A percentile compares a stretch with the other conserved stretches of the same genome.
phyloP scores from a whole-genome alignment of 1,284 basidiomycete species.

The Golubevia pallescens region DNA sequence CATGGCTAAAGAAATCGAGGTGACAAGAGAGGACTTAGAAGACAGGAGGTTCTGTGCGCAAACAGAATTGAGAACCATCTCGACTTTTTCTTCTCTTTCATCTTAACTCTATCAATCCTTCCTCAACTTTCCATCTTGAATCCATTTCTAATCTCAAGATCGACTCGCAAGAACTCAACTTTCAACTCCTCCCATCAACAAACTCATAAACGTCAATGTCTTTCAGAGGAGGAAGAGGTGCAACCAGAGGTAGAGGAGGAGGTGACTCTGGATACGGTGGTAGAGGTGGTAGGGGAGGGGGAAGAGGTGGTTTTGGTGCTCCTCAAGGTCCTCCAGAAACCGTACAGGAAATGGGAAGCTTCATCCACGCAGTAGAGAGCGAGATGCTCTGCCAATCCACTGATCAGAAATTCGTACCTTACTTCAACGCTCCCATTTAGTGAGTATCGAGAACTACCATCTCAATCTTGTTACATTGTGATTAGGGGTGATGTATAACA shows the following conservation, averaged over 20 bases:
- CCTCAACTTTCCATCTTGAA: neutral
- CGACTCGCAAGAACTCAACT: no score
- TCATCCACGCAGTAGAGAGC: slow-evolving; percentile 61
- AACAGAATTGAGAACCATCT: neutral
- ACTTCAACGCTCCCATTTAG: slow-evolving; percentile 64
- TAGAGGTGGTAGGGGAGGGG: slow-evolving; percentile 35
- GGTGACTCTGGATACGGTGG: slow-evolving; percentile 44
- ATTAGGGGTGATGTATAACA: no score
- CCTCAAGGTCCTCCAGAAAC: slow-evolving; percentile 54
- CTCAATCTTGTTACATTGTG: no score
- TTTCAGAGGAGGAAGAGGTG: slow-evolving; percentile 37
- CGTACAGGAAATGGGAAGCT: slow-evolving; percentile 60
- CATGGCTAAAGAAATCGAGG: slow-evolving; percentile 20
- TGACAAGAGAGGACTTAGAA: neutral
- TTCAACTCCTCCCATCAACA: neutral
- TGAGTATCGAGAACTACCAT: no score
- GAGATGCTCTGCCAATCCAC: slow-evolving; percentile 62
- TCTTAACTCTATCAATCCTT: neutral
- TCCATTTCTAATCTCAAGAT: neutral
- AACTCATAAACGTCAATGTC: slow-evolving; percentile 22
- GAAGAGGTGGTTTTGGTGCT: slow-evolving; percentile 32
- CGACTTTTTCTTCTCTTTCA: neutral
- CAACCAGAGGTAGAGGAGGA: slow-evolving; percentile 20
- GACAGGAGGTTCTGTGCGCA: neutral
- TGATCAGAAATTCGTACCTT: slow-evolving; percentile 59